Percentiles rank a stretch among this genome's conserved stretches.
Evolutionary conservation across 495 filamentous ascomycete genomes (phyloP).

Genomic region (Trichodelitschia bisporula): DNA sequence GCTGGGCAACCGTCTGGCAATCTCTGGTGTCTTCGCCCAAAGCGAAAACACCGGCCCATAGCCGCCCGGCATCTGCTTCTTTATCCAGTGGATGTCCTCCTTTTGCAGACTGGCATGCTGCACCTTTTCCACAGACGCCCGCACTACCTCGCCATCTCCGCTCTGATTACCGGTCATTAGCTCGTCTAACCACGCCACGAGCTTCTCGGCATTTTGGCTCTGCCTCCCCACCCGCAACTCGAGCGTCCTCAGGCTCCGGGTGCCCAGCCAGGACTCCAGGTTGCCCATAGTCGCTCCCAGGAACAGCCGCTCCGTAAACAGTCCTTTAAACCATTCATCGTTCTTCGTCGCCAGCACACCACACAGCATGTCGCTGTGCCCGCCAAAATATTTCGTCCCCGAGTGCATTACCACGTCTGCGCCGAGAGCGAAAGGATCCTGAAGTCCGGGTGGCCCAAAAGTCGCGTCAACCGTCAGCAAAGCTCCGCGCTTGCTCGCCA

Average conservation of each 20-base stretch:
- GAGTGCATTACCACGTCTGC: slow-evolving; percentile 75
- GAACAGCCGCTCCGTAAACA: slow-evolving; percentile 39
- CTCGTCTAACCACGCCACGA: slow-evolving; percentile 47
- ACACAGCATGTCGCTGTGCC: slow-evolving; percentile 75
- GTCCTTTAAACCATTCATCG: slow-evolving; percentile 25
- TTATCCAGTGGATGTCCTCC: slow-evolving; percentile 41
- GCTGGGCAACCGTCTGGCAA: slow-evolving; percentile 47
- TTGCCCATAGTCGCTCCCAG: slow-evolving; percentile 77
- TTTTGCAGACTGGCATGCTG: slow-evolving; percentile 56
- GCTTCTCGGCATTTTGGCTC: slow-evolving; percentile 33
- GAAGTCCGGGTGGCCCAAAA: slow-evolving; percentile 74
- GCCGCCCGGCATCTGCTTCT: slow-evolving; percentile 76
- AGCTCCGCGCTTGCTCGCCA: slow-evolving; percentile 48
- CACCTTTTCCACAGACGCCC: slow-evolving; percentile 30
- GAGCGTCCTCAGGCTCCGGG: slow-evolving; percentile 64
- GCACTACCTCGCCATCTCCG: slow-evolving; percentile 18
- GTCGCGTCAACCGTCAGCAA: slow-evolving; percentile 70
- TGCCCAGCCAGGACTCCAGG: slow-evolving; percentile 77
- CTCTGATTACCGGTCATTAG: slow-evolving; percentile 13
- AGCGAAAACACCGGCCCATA: slow-evolving; percentile 77
- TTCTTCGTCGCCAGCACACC: slow-evolving; percentile 45
- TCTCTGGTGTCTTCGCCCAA: slow-evolving; percentile 27
- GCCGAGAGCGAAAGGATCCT: slow-evolving; percentile 60
- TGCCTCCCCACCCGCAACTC: slow-evolving; percentile 60
- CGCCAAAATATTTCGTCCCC: slow-evolving; percentile 88